Conservation (phyloP, 768 basidiomycete species). For the Boletus reticulatus region DNA sequence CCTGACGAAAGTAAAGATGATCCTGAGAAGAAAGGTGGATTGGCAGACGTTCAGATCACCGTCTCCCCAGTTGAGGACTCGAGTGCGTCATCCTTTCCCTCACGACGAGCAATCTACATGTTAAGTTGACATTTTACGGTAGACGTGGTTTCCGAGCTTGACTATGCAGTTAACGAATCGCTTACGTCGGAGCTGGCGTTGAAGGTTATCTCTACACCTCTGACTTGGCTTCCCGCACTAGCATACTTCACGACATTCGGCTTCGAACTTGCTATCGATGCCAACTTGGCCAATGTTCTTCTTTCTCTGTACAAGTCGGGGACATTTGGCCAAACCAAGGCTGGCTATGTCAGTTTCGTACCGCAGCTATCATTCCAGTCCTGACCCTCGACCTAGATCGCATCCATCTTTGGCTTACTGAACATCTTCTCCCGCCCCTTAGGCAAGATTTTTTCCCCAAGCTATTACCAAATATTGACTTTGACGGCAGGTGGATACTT, state of each 20-base stretch:
- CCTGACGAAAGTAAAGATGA: slow-evolving; percentile 14
- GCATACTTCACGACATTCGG: slow-evolving; percentile 6
- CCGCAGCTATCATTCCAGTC: neutral
- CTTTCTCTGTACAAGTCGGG: neutral
- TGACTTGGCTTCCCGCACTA: slow-evolving; percentile 6
- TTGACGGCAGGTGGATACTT: slow-evolving; percentile 1
- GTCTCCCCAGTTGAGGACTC: neutral
- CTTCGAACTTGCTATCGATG: slow-evolving; percentile 1
- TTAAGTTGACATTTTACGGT: neutral
- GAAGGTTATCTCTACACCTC: neutral
- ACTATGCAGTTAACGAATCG: slow-evolving; percentile 1
- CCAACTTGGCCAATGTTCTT: slow-evolving; percentile 4
- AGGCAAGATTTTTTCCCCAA: neutral
- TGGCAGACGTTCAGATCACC: slow-evolving; percentile 17
- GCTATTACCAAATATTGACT: neutral
- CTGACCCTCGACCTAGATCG: neutral
- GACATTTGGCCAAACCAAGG: slow-evolving; percentile 3
- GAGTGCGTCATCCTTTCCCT: neutral
- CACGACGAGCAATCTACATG: neutral
- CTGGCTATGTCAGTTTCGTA: slow-evolving; percentile 4
- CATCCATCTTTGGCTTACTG: slow-evolving; percentile 1
- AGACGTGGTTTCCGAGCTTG: slow-evolving; percentile 16
- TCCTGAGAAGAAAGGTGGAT: slow-evolving; percentile 28
- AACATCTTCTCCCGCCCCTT: slow-evolving; percentile 2
- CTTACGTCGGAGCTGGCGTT: neutral